These are phyloP conservation scores for Leucogyrophana mollusca DNA, from an alignment of 768 basidiomycete genomes.

Conservation along the genomic window DNA sequence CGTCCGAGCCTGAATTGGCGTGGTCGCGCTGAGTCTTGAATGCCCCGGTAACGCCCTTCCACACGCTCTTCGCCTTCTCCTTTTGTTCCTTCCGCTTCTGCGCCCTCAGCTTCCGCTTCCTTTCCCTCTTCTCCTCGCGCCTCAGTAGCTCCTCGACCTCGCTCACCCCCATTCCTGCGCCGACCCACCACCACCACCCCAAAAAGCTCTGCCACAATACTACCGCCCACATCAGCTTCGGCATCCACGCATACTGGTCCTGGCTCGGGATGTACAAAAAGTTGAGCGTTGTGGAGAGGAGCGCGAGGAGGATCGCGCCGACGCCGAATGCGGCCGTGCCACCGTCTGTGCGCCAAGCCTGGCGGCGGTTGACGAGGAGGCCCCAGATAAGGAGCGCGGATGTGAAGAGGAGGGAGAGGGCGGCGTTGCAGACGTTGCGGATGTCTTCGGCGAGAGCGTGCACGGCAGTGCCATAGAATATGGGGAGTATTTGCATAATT, in stretches of 20 bases:
- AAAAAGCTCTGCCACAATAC: conserved; percentile 97
- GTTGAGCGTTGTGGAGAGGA: conserved; percentile 81
- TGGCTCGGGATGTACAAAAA: conserved; percentile 82
- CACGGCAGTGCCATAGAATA: conserved; percentile 39
- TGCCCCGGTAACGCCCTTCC: conserved; percentile 55
- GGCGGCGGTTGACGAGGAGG: conserved; percentile 78
- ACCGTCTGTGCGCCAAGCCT: conserved; percentile 96
- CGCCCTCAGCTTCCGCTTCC: conserved; percentile 43
- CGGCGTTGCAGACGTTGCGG: conserved; percentile 93
- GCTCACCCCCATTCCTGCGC: conserved; percentile 79
- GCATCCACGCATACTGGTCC: conserved; percentile 91
- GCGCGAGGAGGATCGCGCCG: conserved; percentile 79
- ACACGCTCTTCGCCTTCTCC: conserved; percentile 54
- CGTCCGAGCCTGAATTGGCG: background rate
- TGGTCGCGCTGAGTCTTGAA: conserved; percentile 31
- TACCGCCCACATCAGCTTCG: conserved; percentile 84
- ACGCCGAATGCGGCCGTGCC: conserved; percentile 93
- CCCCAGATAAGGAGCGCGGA: conserved; percentile 92
- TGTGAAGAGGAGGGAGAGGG: conserved; percentile 94
- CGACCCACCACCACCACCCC: conserved; percentile 99
- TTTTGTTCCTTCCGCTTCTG: conserved; percentile 49
- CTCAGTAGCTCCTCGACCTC: conserved; percentile 66
- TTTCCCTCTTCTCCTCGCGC: conserved; percentile 53
- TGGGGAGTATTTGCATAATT: conserved; percentile 78
- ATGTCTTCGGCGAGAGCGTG: conserved; percentile 66